Evolutionary conservation across 371 early-diverging fungal species (phyloP).

Genomic region (Mortierella polycephala): DNA sequence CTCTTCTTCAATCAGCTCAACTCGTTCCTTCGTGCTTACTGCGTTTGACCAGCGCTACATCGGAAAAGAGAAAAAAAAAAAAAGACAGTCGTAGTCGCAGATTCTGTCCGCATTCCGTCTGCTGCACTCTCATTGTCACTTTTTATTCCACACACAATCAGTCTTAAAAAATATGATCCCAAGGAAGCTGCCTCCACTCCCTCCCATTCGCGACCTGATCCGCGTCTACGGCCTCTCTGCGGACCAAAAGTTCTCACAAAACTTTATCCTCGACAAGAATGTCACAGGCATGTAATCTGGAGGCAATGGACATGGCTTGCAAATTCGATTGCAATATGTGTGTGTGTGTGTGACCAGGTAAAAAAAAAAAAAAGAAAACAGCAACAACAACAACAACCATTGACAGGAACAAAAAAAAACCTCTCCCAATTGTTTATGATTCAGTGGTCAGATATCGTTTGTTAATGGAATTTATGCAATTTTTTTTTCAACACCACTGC

Average conservation of each 20-base stretch:
- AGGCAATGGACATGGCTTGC: too few relatives aligned
- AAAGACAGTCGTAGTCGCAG: too few relatives aligned
- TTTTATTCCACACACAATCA: not conserved
- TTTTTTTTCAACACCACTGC: not conserved
- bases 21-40: too few relatives aligned
- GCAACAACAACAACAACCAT: too few relatives aligned
- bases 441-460: not conserved
- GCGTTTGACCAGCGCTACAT: too few relatives aligned
- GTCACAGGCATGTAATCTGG: conserved; percentile 68
- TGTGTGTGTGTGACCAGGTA: conserved; percentile 63
- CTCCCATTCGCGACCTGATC: conserved; percentile 79
- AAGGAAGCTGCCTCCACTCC: conserved; percentile 66
- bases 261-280: conserved; percentile 88
- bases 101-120: too few relatives aligned
- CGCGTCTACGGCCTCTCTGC: conserved; percentile 83
- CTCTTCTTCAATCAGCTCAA: too few relatives aligned
- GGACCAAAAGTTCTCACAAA: conserved; percentile 80
- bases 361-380: not conserved
- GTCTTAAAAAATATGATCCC: conserved; percentile 12
- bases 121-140: not conserved
- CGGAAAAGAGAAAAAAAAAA: too few relatives aligned
- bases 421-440: too few relatives aligned
- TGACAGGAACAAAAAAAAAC: not conserved
- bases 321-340: too few relatives aligned
- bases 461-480: not conserved